Conservation (phyloP, 257 asterid species). For the Nicotiana tomentosiformis region DNA sequence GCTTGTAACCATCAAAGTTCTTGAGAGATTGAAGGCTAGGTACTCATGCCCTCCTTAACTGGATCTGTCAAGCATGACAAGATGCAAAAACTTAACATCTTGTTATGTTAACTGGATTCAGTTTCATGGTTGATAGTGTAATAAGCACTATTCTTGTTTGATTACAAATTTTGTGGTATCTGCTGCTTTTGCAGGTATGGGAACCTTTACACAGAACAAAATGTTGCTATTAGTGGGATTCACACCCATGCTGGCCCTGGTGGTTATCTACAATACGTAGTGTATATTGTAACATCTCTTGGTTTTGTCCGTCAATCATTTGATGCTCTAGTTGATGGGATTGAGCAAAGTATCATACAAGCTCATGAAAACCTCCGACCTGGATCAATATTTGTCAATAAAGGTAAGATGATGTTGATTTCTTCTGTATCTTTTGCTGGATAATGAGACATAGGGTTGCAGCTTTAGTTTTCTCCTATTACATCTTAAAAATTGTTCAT, state of each 20-base stretch:
- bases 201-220: constrained; percentile 72
- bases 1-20: constrained; percentile 77
- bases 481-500: neutral
- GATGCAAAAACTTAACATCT: neutral
- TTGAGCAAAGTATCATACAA: constrained; percentile 80
- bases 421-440: neutral
- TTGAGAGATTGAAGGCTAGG: constrained; percentile 92
- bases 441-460: neutral
- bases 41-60: constrained; percentile 18
- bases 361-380: constrained; percentile 91
- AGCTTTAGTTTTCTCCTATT: neutral
- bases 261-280: constrained; percentile 91
- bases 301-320: constrained; percentile 97
- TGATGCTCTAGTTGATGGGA: constrained; percentile 94
- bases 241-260: constrained; percentile 99
- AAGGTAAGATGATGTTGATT: constrained; percentile 40
- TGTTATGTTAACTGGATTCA: neutral
- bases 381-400: constrained; percentile 80
- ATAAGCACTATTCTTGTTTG: neutral
- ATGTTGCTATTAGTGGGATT: constrained; percentile 94
- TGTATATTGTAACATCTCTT: constrained; percentile 87
- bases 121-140: neutral
- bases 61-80: neutral
- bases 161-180: neutral
- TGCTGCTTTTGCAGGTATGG: constrained; percentile 61